Conservation (phyloP, 2,329 filamentous ascomycete species). For the Hypoxylon sp. region DNA sequence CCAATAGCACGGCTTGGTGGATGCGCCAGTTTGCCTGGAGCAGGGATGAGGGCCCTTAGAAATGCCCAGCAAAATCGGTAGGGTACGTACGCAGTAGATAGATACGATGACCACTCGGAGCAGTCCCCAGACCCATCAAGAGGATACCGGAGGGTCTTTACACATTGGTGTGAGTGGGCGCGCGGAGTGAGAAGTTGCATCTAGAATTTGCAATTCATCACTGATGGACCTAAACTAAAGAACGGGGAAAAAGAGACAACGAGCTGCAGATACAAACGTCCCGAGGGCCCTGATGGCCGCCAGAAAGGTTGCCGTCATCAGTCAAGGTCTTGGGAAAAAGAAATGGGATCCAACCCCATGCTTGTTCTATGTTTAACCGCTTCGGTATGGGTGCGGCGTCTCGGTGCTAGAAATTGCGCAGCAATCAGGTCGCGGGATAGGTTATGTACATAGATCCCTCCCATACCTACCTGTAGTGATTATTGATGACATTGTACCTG, state of each 20-base stretch:
- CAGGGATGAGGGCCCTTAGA: conserved; percentile 49
- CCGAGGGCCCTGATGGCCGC: conserved; percentile 39
- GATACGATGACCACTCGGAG: conserved; percentile 45
- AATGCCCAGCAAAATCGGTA: conserved; percentile 48
- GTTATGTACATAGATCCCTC: conserved; percentile 13
- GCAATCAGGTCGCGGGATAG: conserved; percentile 33
- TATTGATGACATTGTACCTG: conserved; percentile 38
- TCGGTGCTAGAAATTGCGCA: conserved; percentile 45
- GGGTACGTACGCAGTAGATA: conserved; percentile 48
- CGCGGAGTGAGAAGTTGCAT: conserved; percentile 40
- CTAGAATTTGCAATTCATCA: conserved; percentile 41
- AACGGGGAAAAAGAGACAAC: conserved; percentile 23
- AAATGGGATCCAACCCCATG: conserved; percentile 48
- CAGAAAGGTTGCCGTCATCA: conserved; percentile 22
- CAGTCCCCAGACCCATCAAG: conserved; percentile 42
- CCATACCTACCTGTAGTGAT: conserved; percentile 4
- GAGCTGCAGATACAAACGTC: conserved; percentile 22
- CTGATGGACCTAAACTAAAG: conserved; percentile 21
- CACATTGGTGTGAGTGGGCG: conserved; percentile 41
- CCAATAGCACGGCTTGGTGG: conserved; percentile 48
- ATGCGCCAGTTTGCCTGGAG: conserved; percentile 53
- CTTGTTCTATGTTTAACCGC: conserved; percentile 52
- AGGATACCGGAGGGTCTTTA: conserved; percentile 43
- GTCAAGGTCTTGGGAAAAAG: conserved; percentile 26
- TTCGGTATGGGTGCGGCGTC: conserved; percentile 48